Conservation (phyloP, 1,139 yeast genomes). For the Protomyces inouyei region DNA sequence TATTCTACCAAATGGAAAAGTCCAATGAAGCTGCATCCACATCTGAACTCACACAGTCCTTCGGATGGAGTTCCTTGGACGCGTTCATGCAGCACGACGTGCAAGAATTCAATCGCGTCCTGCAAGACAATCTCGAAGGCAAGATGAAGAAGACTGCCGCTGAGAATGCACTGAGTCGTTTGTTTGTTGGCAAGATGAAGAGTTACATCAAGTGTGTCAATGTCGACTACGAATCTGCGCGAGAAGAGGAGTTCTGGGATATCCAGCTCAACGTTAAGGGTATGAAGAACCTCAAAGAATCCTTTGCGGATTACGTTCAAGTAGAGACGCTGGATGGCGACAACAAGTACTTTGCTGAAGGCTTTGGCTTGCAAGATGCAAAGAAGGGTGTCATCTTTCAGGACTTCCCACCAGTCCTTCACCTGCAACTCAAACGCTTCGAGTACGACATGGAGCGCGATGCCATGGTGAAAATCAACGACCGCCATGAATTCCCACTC, state of each 20-base stretch:
- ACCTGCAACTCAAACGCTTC: slow-evolving; percentile 85
- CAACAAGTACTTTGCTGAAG: slow-evolving; percentile 91
- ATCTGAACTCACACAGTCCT: slow-evolving; percentile 75
- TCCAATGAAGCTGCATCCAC: slow-evolving; percentile 78
- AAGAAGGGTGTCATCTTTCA: slow-evolving; percentile 92
- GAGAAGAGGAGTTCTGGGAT: slow-evolving; percentile 97
- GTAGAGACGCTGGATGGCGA: slow-evolving; percentile 90
- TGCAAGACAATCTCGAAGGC: slow-evolving; percentile 88
- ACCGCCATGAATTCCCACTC: slow-evolving; percentile 84
- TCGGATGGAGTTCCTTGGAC: slow-evolving; percentile 96
- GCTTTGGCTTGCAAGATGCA: slow-evolving; percentile 90
- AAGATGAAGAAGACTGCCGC: slow-evolving; percentile 88
- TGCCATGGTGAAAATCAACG: slow-evolving; percentile 84
- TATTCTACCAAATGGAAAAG: slow-evolving; percentile 71
- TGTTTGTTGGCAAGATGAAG: slow-evolving; percentile 96
- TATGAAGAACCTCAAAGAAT: slow-evolving; percentile 61
- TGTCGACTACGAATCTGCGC: slow-evolving; percentile 90
- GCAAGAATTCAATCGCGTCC: slow-evolving; percentile 88
- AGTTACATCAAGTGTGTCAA: slow-evolving; percentile 87
- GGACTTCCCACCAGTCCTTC: slow-evolving; percentile 86
- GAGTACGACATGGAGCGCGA: slow-evolving; percentile 92
- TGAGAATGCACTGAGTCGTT: slow-evolving; percentile 69
- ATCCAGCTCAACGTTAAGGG: slow-evolving; percentile 91
- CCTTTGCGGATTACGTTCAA: slow-evolving; percentile 82
- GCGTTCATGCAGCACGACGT: slow-evolving; percentile 98